Percentiles rank a stretch among this genome's conserved stretches.
These are phyloP conservation scores for Globisporangium takayamanum DNA, from an alignment of 352 stramenopile species.

Conservation along the genomic window DNA sequence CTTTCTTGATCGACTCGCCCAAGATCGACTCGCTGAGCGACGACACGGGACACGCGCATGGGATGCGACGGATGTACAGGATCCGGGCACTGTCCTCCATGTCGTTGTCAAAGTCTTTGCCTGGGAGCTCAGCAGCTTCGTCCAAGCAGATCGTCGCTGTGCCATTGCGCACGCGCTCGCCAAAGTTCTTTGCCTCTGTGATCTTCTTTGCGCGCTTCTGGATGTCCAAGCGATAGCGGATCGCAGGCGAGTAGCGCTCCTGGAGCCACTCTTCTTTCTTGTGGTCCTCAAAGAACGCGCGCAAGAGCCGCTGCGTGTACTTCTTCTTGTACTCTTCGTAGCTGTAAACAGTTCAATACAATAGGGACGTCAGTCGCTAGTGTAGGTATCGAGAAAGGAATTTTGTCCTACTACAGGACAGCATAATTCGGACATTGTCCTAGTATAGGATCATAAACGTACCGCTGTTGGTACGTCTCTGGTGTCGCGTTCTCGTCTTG, in stretches of 20 bases:
- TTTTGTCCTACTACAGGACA: background rate
- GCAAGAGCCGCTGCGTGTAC: conserved; percentile 67
- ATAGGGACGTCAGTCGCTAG: background rate
- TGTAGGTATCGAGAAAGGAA: background rate
- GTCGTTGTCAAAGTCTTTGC: conserved; percentile 68
- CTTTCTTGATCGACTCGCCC: conserved; percentile 78
- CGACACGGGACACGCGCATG: conserved; percentile 62
- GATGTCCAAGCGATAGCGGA: conserved; percentile 55
- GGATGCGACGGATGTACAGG: conserved; percentile 75
- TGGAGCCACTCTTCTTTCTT: conserved; percentile 86
- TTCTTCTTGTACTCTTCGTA: conserved; percentile 90
- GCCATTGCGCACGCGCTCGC: conserved; percentile 48
- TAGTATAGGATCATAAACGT: background rate
- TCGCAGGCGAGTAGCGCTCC: conserved; percentile 75
- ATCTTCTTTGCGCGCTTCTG: conserved; percentile 65
- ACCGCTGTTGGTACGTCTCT: conserved; percentile 76
- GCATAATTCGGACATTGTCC: background rate
- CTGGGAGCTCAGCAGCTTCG: conserved; percentile 34
- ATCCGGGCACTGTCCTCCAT: conserved; percentile 70
- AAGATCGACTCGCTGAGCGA: conserved; percentile 62
- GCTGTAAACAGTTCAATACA: background rate
- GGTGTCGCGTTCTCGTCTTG: conserved; percentile 75
- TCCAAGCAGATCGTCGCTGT: conserved; percentile 57
- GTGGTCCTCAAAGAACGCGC: conserved; percentile 81
- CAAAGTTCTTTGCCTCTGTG: conserved; percentile 69